Conservation (phyloP, 2,329 filamentous ascomycete genomes). For the Metarhizium brunneum region DNA sequence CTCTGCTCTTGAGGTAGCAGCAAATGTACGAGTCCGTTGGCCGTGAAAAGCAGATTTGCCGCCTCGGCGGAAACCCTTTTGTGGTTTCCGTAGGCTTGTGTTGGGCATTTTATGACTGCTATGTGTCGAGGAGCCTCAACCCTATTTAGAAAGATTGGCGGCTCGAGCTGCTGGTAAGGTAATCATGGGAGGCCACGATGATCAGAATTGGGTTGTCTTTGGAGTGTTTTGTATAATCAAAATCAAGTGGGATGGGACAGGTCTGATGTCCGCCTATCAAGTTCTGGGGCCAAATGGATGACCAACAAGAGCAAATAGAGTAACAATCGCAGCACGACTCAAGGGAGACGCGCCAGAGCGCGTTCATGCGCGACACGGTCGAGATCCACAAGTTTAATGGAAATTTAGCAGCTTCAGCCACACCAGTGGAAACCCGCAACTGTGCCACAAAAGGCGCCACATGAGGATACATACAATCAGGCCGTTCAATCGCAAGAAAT, state of each 20-base stretch:
- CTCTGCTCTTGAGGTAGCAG: conserved; percentile 70
- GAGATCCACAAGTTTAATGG: conserved; percentile 23
- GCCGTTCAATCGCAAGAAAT: background rate
- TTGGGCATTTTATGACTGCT: conserved; percentile 41
- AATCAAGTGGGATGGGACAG: background rate
- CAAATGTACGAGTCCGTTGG: conserved; percentile 63
- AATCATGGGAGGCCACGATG: conserved; percentile 11
- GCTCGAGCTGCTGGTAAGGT: conserved; percentile 9
- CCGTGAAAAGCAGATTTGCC: conserved; percentile 65
- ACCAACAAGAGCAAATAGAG: background rate
- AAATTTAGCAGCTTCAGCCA: conserved; percentile 11
- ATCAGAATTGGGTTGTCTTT: background rate
- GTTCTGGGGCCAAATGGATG: background rate
- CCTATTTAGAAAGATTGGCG: conserved; percentile 10
- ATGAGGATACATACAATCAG: background rate
- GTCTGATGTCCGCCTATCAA: background rate
- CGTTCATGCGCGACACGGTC: conserved; percentile 19
- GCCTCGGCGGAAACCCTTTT: conserved; percentile 60
- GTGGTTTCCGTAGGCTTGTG: conserved; percentile 48
- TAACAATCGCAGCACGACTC: background rate
- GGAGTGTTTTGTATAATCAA: background rate
- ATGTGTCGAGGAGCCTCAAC: conserved; percentile 1
- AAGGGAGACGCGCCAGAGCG: conserved; percentile 24
- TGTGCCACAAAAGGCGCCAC: background rate
- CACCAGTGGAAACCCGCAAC: background rate